Evolutionary conservation across 2,329 filamentous ascomycete genomes (phyloP).

Genomic region (Claviceps lovelessii): DNA sequence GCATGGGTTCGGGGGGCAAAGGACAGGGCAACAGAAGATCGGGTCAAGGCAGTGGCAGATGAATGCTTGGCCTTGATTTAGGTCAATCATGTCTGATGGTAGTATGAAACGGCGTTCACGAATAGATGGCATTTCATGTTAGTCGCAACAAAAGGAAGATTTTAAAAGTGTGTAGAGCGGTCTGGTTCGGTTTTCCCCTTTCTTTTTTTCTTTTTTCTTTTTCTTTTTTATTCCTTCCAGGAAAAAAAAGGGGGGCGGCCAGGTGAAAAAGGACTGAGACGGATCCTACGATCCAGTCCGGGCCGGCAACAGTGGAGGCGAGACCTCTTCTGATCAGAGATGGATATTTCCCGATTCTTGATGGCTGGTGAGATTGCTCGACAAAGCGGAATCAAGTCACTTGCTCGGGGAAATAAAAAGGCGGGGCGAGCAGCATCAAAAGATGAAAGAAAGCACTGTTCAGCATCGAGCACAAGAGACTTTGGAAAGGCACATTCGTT

Average conservation of each 20-base stretch:
- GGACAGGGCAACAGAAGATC: constrained; percentile 29
- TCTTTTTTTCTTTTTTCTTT: not conserved
- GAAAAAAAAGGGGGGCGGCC: too few relatives aligned
- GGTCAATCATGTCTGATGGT: not conserved
- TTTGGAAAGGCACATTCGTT: not conserved
- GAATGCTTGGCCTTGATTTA: constrained; percentile 24
- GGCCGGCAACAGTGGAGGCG: not conserved
- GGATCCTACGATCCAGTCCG: not conserved
- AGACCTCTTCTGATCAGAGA: not conserved
- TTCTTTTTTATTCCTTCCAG: too few relatives aligned
- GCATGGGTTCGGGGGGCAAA: constrained; percentile 28
- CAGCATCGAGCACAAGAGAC: not conserved
- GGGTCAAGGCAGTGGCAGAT: constrained; percentile 31
- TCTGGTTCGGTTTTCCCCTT: not conserved
- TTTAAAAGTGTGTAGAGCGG: too few relatives aligned
- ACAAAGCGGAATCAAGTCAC: not conserved
- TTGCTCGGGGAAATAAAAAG: not conserved
- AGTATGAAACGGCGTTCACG: not conserved
- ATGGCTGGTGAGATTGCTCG: not conserved
- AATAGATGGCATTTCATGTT: not conserved
- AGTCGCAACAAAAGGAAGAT: not conserved
- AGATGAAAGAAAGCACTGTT: not conserved
- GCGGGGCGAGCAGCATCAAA: not conserved
- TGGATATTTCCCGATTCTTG: not conserved
- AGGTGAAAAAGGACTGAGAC: not conserved